phyloP scores from a whole-genome alignment of 371 early-diverging fungal genomes.

The Catenaria anguillulae region DNA sequence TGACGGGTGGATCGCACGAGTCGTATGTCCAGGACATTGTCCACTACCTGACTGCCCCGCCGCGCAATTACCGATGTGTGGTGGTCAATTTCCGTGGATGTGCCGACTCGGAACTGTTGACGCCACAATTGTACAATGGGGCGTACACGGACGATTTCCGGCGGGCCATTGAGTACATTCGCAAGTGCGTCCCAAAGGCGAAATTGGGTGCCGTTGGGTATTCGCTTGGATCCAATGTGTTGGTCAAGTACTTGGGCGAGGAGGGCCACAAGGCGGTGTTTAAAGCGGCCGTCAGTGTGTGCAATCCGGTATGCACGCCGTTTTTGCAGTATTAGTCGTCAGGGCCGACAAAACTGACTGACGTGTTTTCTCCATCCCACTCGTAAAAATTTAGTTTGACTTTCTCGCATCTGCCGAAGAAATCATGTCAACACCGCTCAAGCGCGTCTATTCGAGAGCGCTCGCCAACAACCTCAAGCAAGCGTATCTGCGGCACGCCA shows the following conservation, averaged over 20 bases:
- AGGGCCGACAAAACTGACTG: no score
- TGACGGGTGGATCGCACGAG: constrained; percentile 55
- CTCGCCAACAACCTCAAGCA: constrained; percentile 55
- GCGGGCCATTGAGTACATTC: constrained; percentile 38
- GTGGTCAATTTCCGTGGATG: constrained; percentile 84
- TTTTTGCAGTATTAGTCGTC: no score
- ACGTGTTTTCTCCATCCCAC: no score
- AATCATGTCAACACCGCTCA: constrained; percentile 31
- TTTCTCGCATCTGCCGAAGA: background rate
- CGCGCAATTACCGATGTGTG: constrained; percentile 50
- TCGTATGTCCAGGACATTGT: background rate
- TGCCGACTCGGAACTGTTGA: constrained; percentile 50
- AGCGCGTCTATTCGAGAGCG: constrained; percentile 42
- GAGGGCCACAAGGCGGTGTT: constrained; percentile 59
- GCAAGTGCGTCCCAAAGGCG: constrained; percentile 36
- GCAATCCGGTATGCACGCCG: constrained; percentile 40
- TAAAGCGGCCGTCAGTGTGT: constrained; percentile 56
- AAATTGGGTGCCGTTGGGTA: constrained; percentile 67
- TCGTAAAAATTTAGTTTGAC: background rate
- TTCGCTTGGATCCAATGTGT: constrained; percentile 76
- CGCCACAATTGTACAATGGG: constrained; percentile 67
- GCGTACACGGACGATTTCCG: constrained; percentile 69
- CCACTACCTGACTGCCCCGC: constrained; percentile 13
- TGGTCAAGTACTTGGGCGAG: constrained; percentile 83
- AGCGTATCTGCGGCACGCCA: constrained; percentile 31